Conservation (phyloP, 495 filamentous ascomycete genomes). For the Neurospora sp. region DNA sequence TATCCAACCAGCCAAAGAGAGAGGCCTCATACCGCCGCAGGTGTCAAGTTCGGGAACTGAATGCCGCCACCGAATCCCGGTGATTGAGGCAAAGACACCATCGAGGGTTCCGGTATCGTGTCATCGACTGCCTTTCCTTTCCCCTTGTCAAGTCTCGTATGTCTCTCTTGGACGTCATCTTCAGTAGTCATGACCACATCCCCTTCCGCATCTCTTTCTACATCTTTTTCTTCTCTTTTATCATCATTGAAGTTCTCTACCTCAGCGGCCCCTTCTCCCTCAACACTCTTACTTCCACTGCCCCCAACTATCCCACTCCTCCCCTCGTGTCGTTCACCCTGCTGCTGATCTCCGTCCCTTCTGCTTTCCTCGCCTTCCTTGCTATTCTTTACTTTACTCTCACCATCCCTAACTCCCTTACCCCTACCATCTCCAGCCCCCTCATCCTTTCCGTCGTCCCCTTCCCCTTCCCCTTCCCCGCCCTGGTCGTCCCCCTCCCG, state of each 20-base stretch:
- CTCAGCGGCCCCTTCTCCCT: neutral
- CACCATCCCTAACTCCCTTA: neutral
- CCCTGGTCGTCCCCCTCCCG: neutral
- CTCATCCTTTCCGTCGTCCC: slow-evolving; percentile 8
- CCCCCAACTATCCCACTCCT: neutral
- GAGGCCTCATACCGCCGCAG: neutral
- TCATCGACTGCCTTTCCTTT: slow-evolving; percentile 15
- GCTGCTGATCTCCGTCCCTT: neutral
- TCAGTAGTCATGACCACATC: slow-evolving; percentile 9
- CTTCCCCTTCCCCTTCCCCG: neutral
- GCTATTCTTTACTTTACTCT: neutral
- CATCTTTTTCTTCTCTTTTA: neutral
- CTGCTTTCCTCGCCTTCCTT: neutral
- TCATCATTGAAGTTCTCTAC: neutral
- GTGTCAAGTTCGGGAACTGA: neutral
- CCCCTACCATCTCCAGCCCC: neutral
- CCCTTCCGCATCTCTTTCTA: slow-evolving; percentile 3
- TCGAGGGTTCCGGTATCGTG: neutral
- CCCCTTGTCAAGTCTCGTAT: neutral
- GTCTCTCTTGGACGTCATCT: neutral
- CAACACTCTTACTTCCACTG: neutral
- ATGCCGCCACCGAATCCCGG: neutral
- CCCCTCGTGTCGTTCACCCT: neutral
- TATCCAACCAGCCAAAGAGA: neutral
- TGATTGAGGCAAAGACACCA: slow-evolving; percentile 6